Base-by-base conservation (phyloP, 2,329 filamentous ascomycete species). In the Verticillium nubilum region DNA sequence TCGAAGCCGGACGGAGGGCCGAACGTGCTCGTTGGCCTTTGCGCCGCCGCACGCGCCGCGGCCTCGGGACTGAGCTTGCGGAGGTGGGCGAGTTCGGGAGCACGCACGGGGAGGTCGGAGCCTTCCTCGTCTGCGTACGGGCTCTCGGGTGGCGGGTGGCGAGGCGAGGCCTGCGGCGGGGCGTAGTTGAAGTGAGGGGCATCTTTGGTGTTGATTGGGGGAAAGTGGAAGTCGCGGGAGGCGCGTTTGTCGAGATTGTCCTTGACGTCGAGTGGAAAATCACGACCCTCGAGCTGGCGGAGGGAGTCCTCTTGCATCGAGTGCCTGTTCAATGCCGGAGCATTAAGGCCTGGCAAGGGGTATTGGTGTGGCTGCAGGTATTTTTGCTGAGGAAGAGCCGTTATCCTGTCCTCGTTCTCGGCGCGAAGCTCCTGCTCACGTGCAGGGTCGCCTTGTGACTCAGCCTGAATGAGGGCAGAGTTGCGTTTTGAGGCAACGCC, bases 401-500 rank as follows among this genome's bases (percentile, higher is more conserved):
- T 91, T 67, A 97, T 89, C 58, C 84, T 86, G 69, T 97, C 93
- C 73, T 96, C 88, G 65, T 95, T 88, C 71, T 97, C 92, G 28
- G 83, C 85, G 31, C 91, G 86, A 4, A 96, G 81, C 70, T 94
- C 88, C 58, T 86, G 86, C 72, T 96, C 92, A 52, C 87, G 84
- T n/a, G 92, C 89, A 1, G 82, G 79, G 63, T 97, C 89, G 19
- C 90, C 91, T 62, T 86, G 85, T 1, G 92, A 91, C 75, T 94
- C 92, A 60, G 92, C 87, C 64, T 87, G 83, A 62, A 97, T 96
- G 52, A 93, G 77, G 2, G 90, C 88, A 4, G 91, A 96, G 76
- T 92, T 92, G 58, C 92, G 86, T 71, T 96, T 95, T 57, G 89
- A 89, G 4, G 91, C 92, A 59, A 96, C 91, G 52, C 89, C 91